Evolutionary conservation across 257 asterid genomes (phyloP), one percentile per base, ranked within the genome.

Genomic region (Nicotiana tabacum): DNA sequence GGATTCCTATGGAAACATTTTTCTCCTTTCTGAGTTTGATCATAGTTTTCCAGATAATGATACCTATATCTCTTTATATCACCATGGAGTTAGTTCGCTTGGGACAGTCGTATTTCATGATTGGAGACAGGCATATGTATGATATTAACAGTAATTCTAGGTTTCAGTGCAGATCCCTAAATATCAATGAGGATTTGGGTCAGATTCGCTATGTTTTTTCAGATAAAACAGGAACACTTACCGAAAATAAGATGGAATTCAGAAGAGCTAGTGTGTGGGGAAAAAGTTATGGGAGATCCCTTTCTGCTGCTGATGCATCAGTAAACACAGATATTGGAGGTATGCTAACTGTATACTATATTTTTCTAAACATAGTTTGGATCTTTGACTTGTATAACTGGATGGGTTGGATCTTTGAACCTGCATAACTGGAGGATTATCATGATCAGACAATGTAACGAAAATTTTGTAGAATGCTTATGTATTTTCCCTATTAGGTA

Each of bases 201-300:
- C 99, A 94, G 83, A 93, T 95, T 79, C 90, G 97, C 11, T 95
- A 93, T 85, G 91, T 94, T 65, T 93, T 94, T 85, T 92, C 98
- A 29, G 99, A 95, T 85, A 93, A 95, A 88, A 95, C 98, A 0
- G 99, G 97, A 83, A 95, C 99, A 16, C 90, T 95, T 33, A 94
- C 99, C 35, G 99, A 95, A 88, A 95, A 95, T 89, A 93, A 94
- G 92, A 95, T 95, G 98, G 99, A 92, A 86, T 95, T 95, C 87
- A 89, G 88, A 89, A 92, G 91, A 85, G 97, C 97, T 35, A 91
- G 97, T 85, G 89, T 95, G 51, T 90, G 91, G 88, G 99, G 99
- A 76, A 89, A 84, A 86, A 90, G 81, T 85, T 95, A 92, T 83
- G 93, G 91, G 65, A 83, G 81, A 70, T 79, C 89, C 70, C 77